phyloP scores from a whole-genome alignment of 2,329 filamentous ascomycete genomes.

The Polytolypa hystricis region DNA sequence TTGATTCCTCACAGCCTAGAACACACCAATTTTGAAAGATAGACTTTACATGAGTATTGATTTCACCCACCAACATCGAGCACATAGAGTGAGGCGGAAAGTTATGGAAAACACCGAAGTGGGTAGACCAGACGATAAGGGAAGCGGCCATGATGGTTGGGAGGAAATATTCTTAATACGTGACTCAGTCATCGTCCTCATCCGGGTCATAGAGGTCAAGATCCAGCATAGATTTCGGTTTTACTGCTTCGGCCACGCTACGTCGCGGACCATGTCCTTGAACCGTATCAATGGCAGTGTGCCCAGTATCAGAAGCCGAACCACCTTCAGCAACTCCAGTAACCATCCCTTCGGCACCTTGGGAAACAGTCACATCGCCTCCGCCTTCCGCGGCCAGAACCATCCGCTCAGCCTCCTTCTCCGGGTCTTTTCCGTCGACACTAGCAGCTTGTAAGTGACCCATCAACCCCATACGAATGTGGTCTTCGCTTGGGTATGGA shows the following conservation, averaged over 20 bases:
- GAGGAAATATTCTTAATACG: too few relatives aligned
- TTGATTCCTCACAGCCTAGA: too few relatives aligned
- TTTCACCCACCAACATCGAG: too few relatives aligned
- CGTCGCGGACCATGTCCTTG: too few relatives aligned
- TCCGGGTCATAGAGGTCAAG: constrained; percentile 36
- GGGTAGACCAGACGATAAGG: too few relatives aligned
- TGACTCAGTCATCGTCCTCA: constrained; percentile 29
- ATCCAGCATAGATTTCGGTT: constrained; percentile 31
- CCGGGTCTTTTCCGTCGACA: constrained; percentile 48
- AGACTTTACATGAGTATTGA: too few relatives aligned
- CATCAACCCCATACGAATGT: constrained; percentile 36
- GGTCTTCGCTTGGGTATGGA: constrained; percentile 35
- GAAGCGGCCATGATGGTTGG: too few relatives aligned
- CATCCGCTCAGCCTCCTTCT: constrained; percentile 34
- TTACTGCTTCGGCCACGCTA: too few relatives aligned
- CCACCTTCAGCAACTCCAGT: constrained; percentile 11
- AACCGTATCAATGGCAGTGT: too few relatives aligned
- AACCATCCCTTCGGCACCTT: constrained; percentile 21
- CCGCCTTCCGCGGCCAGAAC: constrained; percentile 47
- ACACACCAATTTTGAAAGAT: too few relatives aligned
- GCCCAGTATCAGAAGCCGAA: constrained; percentile 15
- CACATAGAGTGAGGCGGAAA: too few relatives aligned
- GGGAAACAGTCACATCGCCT: constrained; percentile 25
- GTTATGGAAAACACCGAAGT: too few relatives aligned
- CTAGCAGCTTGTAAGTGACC: constrained; percentile 32